phyloP scores from a whole-genome alignment of 164 flowering plant species.

The Euptelea pleiosperma region DNA sequence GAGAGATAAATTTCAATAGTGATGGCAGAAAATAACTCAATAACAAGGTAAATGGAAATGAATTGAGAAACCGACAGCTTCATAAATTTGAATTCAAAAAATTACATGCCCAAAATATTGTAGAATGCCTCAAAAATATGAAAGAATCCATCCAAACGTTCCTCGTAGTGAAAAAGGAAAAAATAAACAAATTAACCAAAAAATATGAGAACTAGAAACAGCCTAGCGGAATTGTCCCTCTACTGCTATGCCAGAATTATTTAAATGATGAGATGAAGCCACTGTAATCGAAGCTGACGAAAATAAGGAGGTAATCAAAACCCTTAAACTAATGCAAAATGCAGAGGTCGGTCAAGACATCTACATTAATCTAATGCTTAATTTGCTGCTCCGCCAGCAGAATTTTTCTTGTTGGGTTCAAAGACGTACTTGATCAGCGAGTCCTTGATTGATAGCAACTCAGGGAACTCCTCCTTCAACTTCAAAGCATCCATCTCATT shows the following conservation, averaged over 20 bases:
- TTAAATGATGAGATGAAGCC: neutral
- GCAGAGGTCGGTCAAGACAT: neutral
- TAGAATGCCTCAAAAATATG: constrained; percentile 3
- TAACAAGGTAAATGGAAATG: no score
- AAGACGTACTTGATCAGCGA: constrained; percentile 14
- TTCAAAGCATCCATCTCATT: constrained; percentile 13
- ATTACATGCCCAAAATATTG: constrained; percentile 3
- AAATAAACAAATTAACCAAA: neutral
- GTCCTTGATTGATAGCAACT: constrained; percentile 12
- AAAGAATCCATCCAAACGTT: neutral
- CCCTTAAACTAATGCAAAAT: neutral
- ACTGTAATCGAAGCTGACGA: neutral
- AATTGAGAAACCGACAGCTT: neutral
- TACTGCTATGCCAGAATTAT: neutral
- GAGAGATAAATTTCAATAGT: neutral
- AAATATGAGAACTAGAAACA: neutral
- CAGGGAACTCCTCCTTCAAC: constrained; percentile 7
- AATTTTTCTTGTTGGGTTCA: constrained; percentile 13
- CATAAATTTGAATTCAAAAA: constrained; percentile 4
- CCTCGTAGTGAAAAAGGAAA: no score
- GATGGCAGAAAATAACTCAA: neutral
- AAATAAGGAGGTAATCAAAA: neutral
- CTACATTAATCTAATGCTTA: neutral
- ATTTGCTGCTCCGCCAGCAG: no score
- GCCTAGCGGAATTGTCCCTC: constrained; percentile 1